Conservation (phyloP, 1,284 basidiomycete species). For the Ceratorhiza oryzae-sativae region DNA sequence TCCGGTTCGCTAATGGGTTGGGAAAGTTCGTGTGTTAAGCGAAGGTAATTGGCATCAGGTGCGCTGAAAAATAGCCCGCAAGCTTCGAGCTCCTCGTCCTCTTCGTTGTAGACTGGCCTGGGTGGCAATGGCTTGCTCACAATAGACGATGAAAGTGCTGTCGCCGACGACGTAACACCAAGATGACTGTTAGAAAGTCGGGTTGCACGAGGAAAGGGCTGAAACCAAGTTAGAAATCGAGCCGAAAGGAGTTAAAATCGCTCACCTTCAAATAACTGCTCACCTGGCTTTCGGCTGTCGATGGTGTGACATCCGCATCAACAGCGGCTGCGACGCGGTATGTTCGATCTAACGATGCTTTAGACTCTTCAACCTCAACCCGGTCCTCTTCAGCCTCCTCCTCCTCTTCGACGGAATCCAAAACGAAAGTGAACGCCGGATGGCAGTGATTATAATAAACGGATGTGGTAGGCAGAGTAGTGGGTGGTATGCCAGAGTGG, state of each 20-base stretch:
- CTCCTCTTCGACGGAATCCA: conserved; percentile 26
- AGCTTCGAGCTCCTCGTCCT: conserved; percentile 26
- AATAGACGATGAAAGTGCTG: neutral
- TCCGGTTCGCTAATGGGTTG: neutral
- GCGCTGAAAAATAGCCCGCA: conserved; percentile 20
- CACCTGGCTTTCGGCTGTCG: conserved; percentile 1
- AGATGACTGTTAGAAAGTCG: neutral
- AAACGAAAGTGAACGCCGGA: conserved; percentile 31
- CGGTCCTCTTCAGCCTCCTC: conserved; percentile 6
- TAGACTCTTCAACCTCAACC: neutral
- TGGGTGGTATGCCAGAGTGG: neutral
- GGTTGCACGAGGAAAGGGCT: neutral
- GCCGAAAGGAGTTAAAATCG: neutral
- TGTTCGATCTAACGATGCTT: neutral
- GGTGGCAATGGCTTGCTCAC: neutral
- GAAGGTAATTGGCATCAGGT: conserved; percentile 12
- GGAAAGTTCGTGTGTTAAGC: neutral
- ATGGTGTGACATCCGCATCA: neutral
- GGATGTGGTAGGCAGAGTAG: neutral
- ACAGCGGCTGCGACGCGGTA: neutral
- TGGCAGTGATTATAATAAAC: neutral
- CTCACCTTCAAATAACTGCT: neutral
- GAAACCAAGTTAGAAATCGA: neutral
- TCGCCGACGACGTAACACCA: neutral
- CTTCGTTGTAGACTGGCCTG: neutral